A percentile compares a stretch with the other conserved stretches of the same genome.
These are phyloP conservation scores for Guyanaporus albipodus DNA, from an alignment of 768 basidiomycete species.

Conservation along the genomic window DNA sequence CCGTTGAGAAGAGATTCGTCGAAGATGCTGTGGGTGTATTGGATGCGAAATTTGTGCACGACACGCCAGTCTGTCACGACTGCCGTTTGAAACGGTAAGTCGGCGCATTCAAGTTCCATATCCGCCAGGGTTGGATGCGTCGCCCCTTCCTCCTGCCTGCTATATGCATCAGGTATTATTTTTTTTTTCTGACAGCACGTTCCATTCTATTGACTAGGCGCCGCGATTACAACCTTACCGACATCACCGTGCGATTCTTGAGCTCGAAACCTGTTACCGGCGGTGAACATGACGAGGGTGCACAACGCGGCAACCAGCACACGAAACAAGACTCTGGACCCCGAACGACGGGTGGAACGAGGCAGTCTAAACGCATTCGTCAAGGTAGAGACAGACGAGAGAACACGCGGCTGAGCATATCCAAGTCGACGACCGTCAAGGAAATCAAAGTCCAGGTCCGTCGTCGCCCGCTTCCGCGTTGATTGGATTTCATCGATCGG, in stretches of 20 bases:
- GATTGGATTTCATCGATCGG: neutral
- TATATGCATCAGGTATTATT: constrained; percentile 4
- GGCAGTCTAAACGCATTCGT: constrained; percentile 72
- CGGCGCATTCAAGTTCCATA: constrained; percentile 7
- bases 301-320: constrained; percentile 24
- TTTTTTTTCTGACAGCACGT: constrained; percentile 15
- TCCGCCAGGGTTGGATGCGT: constrained; percentile 6
- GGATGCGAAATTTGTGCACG: constrained; percentile 40
- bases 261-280: constrained; percentile 32
- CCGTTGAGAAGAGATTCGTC: constrained; percentile 36
- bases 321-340: constrained; percentile 34
- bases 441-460: constrained; percentile 74
- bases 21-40: constrained; percentile 28
- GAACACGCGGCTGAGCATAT: constrained; percentile 49
- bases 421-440: constrained; percentile 66
- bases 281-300: constrained; percentile 24
- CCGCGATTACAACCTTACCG: constrained; percentile 52
- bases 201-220: constrained; percentile 25
- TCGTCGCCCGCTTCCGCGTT: neutral
- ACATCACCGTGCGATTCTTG: constrained; percentile 55
- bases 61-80: constrained; percentile 52
- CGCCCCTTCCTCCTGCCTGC: constrained; percentile 2
- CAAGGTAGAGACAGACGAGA: constrained; percentile 50
- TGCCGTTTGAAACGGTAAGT: constrained; percentile 59
- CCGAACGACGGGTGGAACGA: constrained; percentile 39